Base-by-base conservation (phyloP, 768 basidiomycete genomes). In the Cystoderma amianthinum region DNA sequence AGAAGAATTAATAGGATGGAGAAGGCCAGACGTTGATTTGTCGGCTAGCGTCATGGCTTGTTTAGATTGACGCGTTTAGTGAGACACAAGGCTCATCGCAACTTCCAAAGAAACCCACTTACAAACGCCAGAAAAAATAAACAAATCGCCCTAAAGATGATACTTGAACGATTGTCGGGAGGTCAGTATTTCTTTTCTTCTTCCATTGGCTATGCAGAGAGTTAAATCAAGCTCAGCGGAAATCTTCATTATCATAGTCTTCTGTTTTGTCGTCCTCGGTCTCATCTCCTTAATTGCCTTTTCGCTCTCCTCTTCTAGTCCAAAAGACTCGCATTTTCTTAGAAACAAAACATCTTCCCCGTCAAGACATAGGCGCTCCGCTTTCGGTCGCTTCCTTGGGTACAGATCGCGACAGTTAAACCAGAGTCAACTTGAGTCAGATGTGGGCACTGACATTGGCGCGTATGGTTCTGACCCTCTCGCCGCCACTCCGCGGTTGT, bases 401-500 rank as follows among this genome's bases (percentile, higher is more conserved):
- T 17, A 9, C 34, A 19, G 34, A 16, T 15, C 34, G n/a, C 17
- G 34, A n/a, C 34, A 15, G 34, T 36, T 7, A 7, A 36, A 36
- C 12, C 7, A 17, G 34, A 9, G n/a, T 15, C 18, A 36, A 7
- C 18, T 7, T 6, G 9, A 7, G 34, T 16, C 18, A 15, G 12
- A n/a, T n/a, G 18, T 6, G 34, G 18, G 34, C 7, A 7, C 16
- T 36, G 34, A 16, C 7, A 19, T 7, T 7, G 17, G 34, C n/a
- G 7, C 17, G 34, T 36, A 36, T 19, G 34, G 18, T n/a, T 36
- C 34, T 9, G 18, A 15, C 9, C 17, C 34, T 7, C 17, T 30
- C 28, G 28, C 28, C n/a, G n/a, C n/a, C 25, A 28, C 7, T 36
- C 34, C n/a, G 34, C 46, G 47, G 17, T 51, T 60, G 16, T 62